Evolutionary conservation across 2,329 filamentous ascomycete genomes (phyloP), one percentile per base, ranked within the genome.

Genomic region (Ascochyta fabae): DNA sequence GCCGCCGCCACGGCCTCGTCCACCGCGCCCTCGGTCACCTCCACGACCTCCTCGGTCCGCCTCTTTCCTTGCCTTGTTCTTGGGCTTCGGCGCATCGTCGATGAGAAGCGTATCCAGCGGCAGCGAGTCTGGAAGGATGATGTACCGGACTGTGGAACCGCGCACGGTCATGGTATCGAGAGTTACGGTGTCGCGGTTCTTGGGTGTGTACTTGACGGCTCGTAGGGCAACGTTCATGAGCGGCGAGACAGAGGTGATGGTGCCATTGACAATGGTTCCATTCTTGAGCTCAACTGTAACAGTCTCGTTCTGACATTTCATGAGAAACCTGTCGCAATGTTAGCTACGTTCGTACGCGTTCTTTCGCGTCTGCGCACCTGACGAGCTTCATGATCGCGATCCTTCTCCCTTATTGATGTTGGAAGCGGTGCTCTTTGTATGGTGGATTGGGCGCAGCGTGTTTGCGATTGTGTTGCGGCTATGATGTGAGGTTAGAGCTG

Each of bases 21-120:
- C 77, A 35, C 81, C 78, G 19, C 82, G 70, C 9, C 82, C 81
- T 40, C 83, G 83, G 31, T 53, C 55, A 39, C 82, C 75, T 33
- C 76, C 75, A 40, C 85, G 84, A 40, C 71, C 71, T 51, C 75
- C 72, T 56, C 86, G 85, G 29, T 83, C 80, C 6, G 78, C 84
- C 80, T 98, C 95, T 84, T 99, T 99, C 74, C 94, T 87, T 24
- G 95, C 94, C 87, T 99, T 99, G 82, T 99, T 99, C 89, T 98
- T 98, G 59, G 95, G 94, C 83, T 99, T 99, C 47, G 94, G 92
- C 70, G 92, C 88, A 79, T 99, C 95, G 76, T 99, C 95, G 67
- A 99, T 92, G 60, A 99, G 85, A 48, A 99, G 85, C 36, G 94
- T 97, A 78, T 99, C 95, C 63, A 99, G 85, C 35, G 94, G 94